These are phyloP conservation scores for Xylaria acuta DNA, from an alignment of 495 filamentous ascomycete species.

Conservation along the genomic window DNA sequence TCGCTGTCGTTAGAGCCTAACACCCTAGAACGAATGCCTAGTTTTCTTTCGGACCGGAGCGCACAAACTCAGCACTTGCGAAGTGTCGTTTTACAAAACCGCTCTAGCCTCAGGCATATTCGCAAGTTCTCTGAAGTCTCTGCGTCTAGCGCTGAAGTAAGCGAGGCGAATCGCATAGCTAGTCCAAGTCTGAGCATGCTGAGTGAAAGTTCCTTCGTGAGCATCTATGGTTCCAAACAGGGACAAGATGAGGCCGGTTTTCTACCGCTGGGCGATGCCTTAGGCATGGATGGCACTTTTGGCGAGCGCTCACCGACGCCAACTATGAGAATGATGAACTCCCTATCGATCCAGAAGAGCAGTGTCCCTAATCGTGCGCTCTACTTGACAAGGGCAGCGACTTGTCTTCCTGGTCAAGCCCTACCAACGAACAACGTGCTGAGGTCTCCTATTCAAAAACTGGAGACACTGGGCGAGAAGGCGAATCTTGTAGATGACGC, in stretches of 20 bases:
- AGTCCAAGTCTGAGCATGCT: slow-evolving; percentile 77
- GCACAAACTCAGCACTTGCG: slow-evolving; percentile 69
- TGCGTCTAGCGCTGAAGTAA: slow-evolving; percentile 46
- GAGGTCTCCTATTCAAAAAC: slow-evolving; percentile 51
- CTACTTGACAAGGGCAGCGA: slow-evolving; percentile 23
- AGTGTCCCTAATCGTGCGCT: slow-evolving; percentile 12
- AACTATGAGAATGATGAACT: slow-evolving; percentile 27
- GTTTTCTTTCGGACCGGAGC: slow-evolving; percentile 68
- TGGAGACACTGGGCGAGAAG: slow-evolving; percentile 45
- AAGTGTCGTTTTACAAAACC: slow-evolving; percentile 63
- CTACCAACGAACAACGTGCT: slow-evolving; percentile 51
- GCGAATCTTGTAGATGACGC: slow-evolving; percentile 30
- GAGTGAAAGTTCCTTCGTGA: slow-evolving; percentile 80
- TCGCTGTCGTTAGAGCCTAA: slow-evolving; percentile 32
- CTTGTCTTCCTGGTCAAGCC: slow-evolving; percentile 39
- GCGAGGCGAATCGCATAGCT: slow-evolving; percentile 45
- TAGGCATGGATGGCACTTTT: slow-evolving; percentile 39
- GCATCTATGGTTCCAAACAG: slow-evolving; percentile 62
- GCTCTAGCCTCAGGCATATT: slow-evolving; percentile 52
- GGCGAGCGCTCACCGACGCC: slow-evolving; percentile 27
- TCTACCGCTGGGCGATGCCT: slow-evolving; percentile 33
- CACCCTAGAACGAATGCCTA: slow-evolving; percentile 62
- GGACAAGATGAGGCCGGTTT: slow-evolving; percentile 30
- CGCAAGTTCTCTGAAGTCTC: slow-evolving; percentile 43
- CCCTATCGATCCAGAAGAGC: slow-evolving; percentile 3